Percentiles rank a stretch among this genome's conserved stretches.
Evolutionary conservation across 495 filamentous ascomycete genomes (phyloP).

Genomic region (Ascobolus immersus): DNA sequence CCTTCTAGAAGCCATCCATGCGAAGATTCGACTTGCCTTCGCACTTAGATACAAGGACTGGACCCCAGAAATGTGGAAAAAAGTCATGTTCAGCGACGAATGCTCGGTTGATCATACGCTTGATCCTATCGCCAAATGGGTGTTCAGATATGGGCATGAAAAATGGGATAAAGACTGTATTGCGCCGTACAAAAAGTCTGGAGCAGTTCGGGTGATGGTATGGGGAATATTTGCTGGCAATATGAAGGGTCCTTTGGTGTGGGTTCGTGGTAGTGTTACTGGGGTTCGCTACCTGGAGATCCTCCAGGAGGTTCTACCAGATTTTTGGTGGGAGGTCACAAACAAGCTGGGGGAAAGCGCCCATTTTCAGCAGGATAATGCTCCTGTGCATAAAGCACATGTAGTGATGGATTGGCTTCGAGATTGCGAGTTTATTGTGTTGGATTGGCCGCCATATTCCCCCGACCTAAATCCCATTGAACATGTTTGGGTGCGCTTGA

Average conservation of each 20-base stretch:
- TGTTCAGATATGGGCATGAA: slow-evolving; percentile 3
- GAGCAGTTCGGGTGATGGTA: slow-evolving; percentile 4
- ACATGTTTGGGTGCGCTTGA: slow-evolving; percentile 2
- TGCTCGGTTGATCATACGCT: slow-evolving; percentile 4
- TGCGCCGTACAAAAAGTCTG: not conserved
- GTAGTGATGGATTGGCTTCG: slow-evolving; percentile 1
- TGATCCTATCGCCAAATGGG: slow-evolving; percentile 2
- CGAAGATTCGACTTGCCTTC: not conserved
- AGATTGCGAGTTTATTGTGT: not conserved
- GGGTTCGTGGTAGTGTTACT: slow-evolving; percentile 2
- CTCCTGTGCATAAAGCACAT: slow-evolving; percentile 2
- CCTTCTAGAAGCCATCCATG: not conserved
- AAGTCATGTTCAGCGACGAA: slow-evolving; percentile 7
- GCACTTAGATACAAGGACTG: not conserved
- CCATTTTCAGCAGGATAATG: slow-evolving; percentile 7
- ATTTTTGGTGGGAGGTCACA: not conserved
- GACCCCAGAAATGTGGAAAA: not conserved
- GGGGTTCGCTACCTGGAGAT: not conserved
- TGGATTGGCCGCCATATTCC: slow-evolving; percentile 5
- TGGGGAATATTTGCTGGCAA: slow-evolving; percentile 4
- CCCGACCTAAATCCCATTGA: slow-evolving; percentile 10
- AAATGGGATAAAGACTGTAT: slow-evolving; percentile 5
- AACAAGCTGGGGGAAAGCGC: not conserved
- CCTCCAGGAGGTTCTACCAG: not conserved
- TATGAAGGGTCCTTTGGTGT: not conserved